phyloP scores from a whole-genome alignment of 2,329 filamentous ascomycete genomes.

The Scytalidium lignicola region DNA sequence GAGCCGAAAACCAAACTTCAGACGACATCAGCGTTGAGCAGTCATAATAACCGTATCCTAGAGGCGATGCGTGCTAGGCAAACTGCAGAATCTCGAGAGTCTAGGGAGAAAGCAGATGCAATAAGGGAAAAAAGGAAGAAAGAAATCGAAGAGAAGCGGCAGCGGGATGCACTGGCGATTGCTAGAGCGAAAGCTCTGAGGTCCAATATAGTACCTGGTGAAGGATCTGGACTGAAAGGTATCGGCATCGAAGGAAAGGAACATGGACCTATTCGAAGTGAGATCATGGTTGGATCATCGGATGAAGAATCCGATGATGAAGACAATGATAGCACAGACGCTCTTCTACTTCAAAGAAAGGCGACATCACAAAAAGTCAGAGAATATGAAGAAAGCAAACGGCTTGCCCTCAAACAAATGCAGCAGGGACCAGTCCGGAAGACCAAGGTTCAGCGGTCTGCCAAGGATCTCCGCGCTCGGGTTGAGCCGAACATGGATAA shows the following conservation, averaged over 20 bases:
- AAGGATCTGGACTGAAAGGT: conserved; percentile 71
- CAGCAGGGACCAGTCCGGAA: conserved; percentile 74
- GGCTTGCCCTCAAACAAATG: conserved; percentile 46
- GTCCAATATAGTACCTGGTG: conserved; percentile 57
- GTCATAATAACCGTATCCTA: conserved; percentile 21
- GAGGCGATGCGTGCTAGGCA: conserved; percentile 15
- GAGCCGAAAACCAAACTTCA: conserved; percentile 15
- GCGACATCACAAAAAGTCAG: conserved; percentile 26
- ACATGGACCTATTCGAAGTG: conserved; percentile 66
- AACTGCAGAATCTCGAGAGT: conserved; percentile 3
- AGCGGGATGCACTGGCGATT: conserved; percentile 66
- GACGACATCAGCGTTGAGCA: conserved; percentile 6
- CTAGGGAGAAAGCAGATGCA: conserved; percentile 32
- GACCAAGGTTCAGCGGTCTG: conserved; percentile 70
- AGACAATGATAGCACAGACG: conserved; percentile 55
- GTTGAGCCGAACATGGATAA: conserved; percentile 82
- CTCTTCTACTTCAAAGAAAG: conserved; percentile 39
- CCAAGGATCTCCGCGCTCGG: conserved; percentile 90
- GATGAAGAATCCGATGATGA: conserved; percentile 70
- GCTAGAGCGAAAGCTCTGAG: conserved; percentile 61
- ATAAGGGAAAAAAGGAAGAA: conserved; percentile 71
- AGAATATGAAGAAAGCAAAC: conserved; percentile 41
- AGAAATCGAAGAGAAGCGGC: conserved; percentile 70
- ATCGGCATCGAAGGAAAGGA: conserved; percentile 74
- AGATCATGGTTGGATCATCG: conserved; percentile 83